Conservation (phyloP, 192 early-diverging fungal species). For the Umbelopsis ramanniana region DNA sequence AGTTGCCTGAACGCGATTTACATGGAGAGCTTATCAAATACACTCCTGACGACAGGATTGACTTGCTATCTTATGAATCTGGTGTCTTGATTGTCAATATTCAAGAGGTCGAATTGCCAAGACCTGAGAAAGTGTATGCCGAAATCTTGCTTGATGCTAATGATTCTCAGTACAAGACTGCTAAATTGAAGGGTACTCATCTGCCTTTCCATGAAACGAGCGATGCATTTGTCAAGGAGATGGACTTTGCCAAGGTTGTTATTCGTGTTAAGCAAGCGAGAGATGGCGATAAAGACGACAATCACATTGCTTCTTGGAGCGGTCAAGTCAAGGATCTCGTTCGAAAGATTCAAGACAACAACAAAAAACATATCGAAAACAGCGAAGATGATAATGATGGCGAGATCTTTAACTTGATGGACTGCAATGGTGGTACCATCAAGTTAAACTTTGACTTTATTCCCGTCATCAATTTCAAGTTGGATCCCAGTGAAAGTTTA, state of each 20-base stretch:
- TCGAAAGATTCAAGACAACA: background rate
- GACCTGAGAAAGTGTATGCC: slow-evolving; percentile 31
- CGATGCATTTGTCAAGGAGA: slow-evolving; percentile 59
- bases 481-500: slow-evolving; percentile 53
- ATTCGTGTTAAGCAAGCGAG: slow-evolving; percentile 44
- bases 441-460: slow-evolving; percentile 48
- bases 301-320: slow-evolving; percentile 18
- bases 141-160: slow-evolving; percentile 55
- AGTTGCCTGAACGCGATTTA: slow-evolving; percentile 36
- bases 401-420: slow-evolving; percentile 21
- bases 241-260: slow-evolving; percentile 58
- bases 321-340: slow-evolving; percentile 29
- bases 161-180: slow-evolving; percentile 47
- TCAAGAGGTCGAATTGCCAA: slow-evolving; percentile 41
- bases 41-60: slow-evolving; percentile 31
- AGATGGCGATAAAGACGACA: slow-evolving; percentile 45
- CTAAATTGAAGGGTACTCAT: slow-evolving; percentile 38
- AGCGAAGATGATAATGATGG: slow-evolving; percentile 14
- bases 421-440: slow-evolving; percentile 27
- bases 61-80: slow-evolving; percentile 42
- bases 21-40: slow-evolving; percentile 45
- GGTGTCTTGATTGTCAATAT: slow-evolving; percentile 60
- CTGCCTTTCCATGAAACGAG: slow-evolving; percentile 45
- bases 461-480: slow-evolving; percentile 48
- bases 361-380: background rate